Percentiles rank a stretch among this genome's conserved stretches.
phyloP scores from a whole-genome alignment of 1,284 basidiomycete species.

The Microbotryum silenes-acaulis region DNA sequence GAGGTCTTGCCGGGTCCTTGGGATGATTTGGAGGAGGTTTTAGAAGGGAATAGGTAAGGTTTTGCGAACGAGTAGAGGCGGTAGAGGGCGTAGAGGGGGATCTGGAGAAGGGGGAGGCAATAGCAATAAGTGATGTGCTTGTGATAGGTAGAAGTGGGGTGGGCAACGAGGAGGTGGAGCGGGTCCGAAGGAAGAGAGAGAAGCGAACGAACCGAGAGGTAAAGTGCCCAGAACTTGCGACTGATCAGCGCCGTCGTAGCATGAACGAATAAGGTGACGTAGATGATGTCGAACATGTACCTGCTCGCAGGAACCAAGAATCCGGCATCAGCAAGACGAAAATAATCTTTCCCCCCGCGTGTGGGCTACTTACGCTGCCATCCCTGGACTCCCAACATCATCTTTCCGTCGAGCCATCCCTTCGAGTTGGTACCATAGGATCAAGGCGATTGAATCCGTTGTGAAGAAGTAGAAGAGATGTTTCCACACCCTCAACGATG shows the following conservation, averaged over 20 bases:
- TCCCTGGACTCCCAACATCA: constrained; percentile 37
- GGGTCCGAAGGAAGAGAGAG: not conserved
- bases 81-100: constrained; percentile 39
- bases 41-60: constrained; percentile 35
- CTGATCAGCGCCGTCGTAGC: constrained; percentile 36
- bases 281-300: constrained; percentile 43
- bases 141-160: not conserved
- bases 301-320: constrained; percentile 11
- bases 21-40: constrained; percentile 24
- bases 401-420: constrained; percentile 39
- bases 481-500: constrained; percentile 14
- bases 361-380: constrained; percentile 36
- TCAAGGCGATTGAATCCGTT: constrained; percentile 37
- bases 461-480: constrained; percentile 22
- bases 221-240: constrained; percentile 38
- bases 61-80: constrained; percentile 28
- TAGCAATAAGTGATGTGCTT: not conserved
- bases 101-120: constrained; percentile 25
- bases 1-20: constrained; percentile 13
- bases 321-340: too few relatives aligned
- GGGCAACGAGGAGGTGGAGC: not conserved
- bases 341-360: not conserved
- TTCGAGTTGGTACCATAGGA: constrained; percentile 35
- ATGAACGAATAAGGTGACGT: constrained; percentile 42
- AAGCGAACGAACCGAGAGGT: constrained; percentile 35